Base-by-base conservation (phyloP, 2,329 filamentous ascomycete genomes). In the Aspergillus pseudoglaucus region DNA sequence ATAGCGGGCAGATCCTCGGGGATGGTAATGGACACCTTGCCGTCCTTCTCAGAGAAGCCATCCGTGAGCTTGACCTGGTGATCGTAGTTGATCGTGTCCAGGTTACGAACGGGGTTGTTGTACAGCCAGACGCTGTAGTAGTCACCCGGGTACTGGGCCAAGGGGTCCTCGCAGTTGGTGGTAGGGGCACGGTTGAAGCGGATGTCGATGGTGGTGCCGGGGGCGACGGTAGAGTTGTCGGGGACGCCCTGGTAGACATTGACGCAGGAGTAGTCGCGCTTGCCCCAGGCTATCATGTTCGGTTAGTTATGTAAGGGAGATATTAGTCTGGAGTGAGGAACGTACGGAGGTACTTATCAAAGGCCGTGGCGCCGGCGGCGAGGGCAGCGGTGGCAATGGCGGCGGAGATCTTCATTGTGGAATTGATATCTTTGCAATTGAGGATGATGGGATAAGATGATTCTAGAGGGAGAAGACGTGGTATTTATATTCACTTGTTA, bases 231-330 rank as follows among this genome's bases (percentile, higher is more conserved):
- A 3, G 62, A 57, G 50, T 62, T 53, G 10, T 66, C 62, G 6
- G 62, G 61, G 23, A 62, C 59, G 35, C 63, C 63, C 39, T 65
- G 63, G 54, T 54, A 62, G 46, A 64, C 59, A 40, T 66, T 66
- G 22, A 66, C 32, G 39, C 63, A 65, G 47, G 56, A 18, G 47
- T 65, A 66, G 44, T 66, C 62, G 18, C 63, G 60, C 33, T 64
- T 66, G 27, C 63, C 63, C 63, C 63, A 66, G 1, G 62, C 63
- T 66, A 32, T 22, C 45, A 12, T 14, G 17, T 17, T 10, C 12
- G 22, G 9, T 18, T 51, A 30, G 10, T 12, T 12, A 30, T 30
- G 25, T 15, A 53, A 41, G 30, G 15, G 23, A 4, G 2, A 12
- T 30, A 12, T 12, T 20, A 15, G 14, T 17, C 22, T 37, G 8